Percentiles rank a stretch among this genome's conserved stretches.
phyloP scores from a whole-genome alignment of 108 stramenopile species.

The Chaetoceros muelleri region DNA sequence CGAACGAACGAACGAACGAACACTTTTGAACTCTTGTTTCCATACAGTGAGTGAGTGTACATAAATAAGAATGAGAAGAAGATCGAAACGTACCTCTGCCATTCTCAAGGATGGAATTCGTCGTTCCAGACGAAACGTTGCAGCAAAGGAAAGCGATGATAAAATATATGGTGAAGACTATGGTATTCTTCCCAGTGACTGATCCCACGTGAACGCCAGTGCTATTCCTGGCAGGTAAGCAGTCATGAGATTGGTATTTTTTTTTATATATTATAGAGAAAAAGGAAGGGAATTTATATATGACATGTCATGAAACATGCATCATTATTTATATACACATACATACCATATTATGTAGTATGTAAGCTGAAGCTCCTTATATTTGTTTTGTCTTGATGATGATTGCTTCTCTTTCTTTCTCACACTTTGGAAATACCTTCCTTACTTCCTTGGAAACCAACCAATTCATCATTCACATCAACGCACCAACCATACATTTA shows the following conservation, averaged over 20 bases:
- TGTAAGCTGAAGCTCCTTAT: too few species aligned
- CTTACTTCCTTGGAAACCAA: neutral
- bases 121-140: constrained; percentile 31
- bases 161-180: constrained; percentile 72
- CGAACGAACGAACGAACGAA: too few species aligned
- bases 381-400: too few species aligned
- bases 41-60: too few species aligned
- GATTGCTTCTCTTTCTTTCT: constrained; percentile 1
- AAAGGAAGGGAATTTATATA: neutral
- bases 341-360: too few species aligned
- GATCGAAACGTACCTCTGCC: constrained; percentile 34
- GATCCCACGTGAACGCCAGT: constrained; percentile 68
- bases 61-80: constrained; percentile 11
- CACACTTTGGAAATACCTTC: too few species aligned
- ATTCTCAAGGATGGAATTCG: constrained; percentile 29
- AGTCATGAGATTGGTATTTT: neutral
- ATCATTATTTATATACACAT: neutral
- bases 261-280: constrained; percentile 1
- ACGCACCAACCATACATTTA: constrained; percentile 16
- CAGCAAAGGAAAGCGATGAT: constrained; percentile 25
- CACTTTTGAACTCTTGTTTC: too few species aligned
- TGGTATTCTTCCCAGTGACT: constrained; percentile 73
- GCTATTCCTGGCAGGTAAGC: constrained; percentile 78
- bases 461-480: neutral
- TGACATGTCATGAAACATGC: neutral